Percentiles rank a stretch among this genome's conserved stretches.
Conservation (phyloP, 2,329 filamentous ascomycete species). For the Stemphylium lycopersici region DNA sequence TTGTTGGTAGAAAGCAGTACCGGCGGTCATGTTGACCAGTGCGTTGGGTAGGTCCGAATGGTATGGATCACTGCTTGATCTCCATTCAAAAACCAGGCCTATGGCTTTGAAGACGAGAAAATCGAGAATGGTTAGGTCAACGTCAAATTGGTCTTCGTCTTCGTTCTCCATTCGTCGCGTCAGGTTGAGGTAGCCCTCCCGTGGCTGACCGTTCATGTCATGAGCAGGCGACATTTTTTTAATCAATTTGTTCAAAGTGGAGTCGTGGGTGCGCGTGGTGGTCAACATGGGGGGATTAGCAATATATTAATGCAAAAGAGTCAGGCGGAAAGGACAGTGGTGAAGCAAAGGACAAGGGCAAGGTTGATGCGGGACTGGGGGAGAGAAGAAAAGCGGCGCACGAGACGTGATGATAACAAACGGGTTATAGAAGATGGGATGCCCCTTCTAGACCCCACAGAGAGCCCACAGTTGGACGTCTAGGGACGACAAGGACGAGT, state of each 20-base stretch:
- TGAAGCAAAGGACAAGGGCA: slow-evolving; percentile 12
- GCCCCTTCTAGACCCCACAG: slow-evolving; percentile 9
- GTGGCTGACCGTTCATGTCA: slow-evolving; percentile 24
- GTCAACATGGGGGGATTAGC: slow-evolving; percentile 1
- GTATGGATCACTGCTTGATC: slow-evolving; percentile 34
- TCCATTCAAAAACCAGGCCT: slow-evolving; percentile 50
- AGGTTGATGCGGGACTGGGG: not conserved
- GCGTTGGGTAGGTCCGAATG: slow-evolving; percentile 42
- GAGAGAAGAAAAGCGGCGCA: slow-evolving; percentile 7
- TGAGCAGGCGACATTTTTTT: slow-evolving; percentile 31
- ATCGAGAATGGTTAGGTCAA: slow-evolving; percentile 63
- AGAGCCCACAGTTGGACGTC: not conserved
- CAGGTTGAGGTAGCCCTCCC: slow-evolving; percentile 39
- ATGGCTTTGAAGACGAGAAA: slow-evolving; percentile 59
- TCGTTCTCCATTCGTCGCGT: slow-evolving; percentile 44
- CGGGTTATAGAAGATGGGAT: slow-evolving; percentile 13
- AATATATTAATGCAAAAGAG: slow-evolving; percentile 8
- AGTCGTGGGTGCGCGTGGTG: slow-evolving; percentile 1
- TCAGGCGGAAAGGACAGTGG: slow-evolving; percentile 8
- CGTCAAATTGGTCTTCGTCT: slow-evolving; percentile 52
- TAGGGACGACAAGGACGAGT: slow-evolving; percentile 10
- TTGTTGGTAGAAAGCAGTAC: slow-evolving; percentile 26
- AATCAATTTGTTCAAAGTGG: no score
- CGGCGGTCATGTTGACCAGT: slow-evolving; percentile 42
- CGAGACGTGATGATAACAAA: slow-evolving; percentile 10